These are phyloP conservation scores for Medicago arabica DNA, from an alignment of 306 rosid genomes.

Conservation along the genomic window DNA sequence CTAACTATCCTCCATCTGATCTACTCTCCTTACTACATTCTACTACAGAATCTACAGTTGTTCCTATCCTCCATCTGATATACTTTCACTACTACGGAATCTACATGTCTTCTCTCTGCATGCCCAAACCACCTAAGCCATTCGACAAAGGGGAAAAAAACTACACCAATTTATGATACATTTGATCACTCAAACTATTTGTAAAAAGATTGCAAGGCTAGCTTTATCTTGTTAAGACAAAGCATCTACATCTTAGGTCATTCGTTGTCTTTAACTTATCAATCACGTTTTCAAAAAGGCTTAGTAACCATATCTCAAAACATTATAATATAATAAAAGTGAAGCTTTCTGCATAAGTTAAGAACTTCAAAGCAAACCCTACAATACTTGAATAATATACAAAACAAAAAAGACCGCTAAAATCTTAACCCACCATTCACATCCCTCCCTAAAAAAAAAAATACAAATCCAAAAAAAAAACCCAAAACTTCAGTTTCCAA, in stretches of 20 bases:
- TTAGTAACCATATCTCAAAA: background rate
- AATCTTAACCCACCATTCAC: background rate
- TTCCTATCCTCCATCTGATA: too few relatives aligned
- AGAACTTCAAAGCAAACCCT: conserved; percentile 3
- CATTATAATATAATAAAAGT: background rate
- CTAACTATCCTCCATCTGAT: too few relatives aligned
- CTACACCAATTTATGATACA: background rate
- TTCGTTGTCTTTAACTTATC: background rate
- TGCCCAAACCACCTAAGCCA: background rate
- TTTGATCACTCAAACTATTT: background rate
- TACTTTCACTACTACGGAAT: too few relatives aligned
- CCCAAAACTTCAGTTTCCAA: background rate
- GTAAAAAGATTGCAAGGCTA: background rate
- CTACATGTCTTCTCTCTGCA: too few relatives aligned
- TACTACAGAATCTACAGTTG: too few relatives aligned
- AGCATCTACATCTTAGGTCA: background rate
- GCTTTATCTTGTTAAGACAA: conserved; percentile 21
- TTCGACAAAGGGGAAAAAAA: background rate
- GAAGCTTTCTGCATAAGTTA: background rate
- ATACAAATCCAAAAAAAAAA: conserved; percentile 8
- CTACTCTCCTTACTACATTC: too few relatives aligned
- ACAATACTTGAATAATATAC: background rate
- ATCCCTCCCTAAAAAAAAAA: background rate
- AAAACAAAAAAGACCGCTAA: background rate
- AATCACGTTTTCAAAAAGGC: conserved; percentile 19